Base-by-base conservation (phyloP, 345 rosid species). In the Acer yangbiense region DNA sequence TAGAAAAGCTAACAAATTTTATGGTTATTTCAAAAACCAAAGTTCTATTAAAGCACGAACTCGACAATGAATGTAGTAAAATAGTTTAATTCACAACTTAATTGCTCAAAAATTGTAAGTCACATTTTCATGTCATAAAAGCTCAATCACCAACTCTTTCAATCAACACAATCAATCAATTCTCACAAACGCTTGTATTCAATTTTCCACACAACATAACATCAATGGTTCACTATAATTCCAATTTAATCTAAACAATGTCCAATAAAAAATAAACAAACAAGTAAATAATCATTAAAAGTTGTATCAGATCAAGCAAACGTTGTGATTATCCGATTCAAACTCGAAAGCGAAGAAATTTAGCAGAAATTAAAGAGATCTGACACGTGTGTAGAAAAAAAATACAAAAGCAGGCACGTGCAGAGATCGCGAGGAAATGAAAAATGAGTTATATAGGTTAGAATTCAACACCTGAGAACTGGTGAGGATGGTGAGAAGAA, bases 401-500 rank as follows among this genome's bases (percentile, higher is more conserved):
- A 29, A 29, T 29, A 29, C 32, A 23, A 23, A 23, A 71, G 23
- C 54, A 10, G 32, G 75, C 43, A 46, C 43, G 58, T 9, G 75
- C 41, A 41, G 0, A 54, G 8, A 63, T 43, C 12, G 16, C 16
- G 17, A 76, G 16, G 50, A 10, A 12, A 73, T 20, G 18, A 54
- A 60, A 58, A 9, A 12, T 4, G 39, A 50, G 72, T 75, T 7
- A 10, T 25, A 0, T 27, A 3, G 27, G 17, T 25, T 12, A 63
- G 72, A 11, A 69, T 61, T 13, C n/a, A 23, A n/a, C 18, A 85
- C 90, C 88, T 85, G 90, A 71, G 90, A 85, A 61, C 90, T 85
- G 77, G 90, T 87, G 69, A 87, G 82, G 57, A 83, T 71, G 67
- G 90, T 83, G 85, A 87, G 90, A 62, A 87, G 86, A 9, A 78